These are phyloP conservation scores for Aureobasidium sp. DNA, from an alignment of 2,329 filamentous ascomycete species.

Conservation along the genomic window DNA sequence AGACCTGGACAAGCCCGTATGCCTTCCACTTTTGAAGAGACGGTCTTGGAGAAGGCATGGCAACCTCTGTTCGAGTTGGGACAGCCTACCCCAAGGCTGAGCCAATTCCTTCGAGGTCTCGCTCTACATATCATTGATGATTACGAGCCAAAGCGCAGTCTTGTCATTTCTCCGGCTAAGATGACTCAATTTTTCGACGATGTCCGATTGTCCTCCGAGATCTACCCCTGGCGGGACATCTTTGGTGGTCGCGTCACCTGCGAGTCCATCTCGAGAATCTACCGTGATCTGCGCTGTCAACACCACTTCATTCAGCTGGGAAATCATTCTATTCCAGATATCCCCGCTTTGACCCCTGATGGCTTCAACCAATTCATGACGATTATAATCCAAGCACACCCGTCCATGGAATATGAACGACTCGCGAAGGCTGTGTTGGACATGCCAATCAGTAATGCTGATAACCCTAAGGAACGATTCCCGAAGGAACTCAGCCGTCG, in stretches of 20 bases:
- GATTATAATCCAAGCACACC: constrained; percentile 64
- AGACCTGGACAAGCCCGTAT: constrained; percentile 25
- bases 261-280: constrained; percentile 36
- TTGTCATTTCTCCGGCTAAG: constrained; percentile 70
- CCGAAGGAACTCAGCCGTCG: constrained; percentile 70
- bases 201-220: constrained; percentile 56
- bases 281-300: constrained; percentile 39
- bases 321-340: constrained; percentile 32
- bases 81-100: constrained; percentile 58
- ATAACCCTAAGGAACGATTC: constrained; percentile 60
- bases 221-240: constrained; percentile 53
- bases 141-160: constrained; percentile 55
- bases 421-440: constrained; percentile 59
- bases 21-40: constrained; percentile 40
- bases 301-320: constrained; percentile 42
- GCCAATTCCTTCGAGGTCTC: constrained; percentile 64
- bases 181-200: constrained; percentile 65
- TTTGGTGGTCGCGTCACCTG: constrained; percentile 37
- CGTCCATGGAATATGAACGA: constrained; percentile 64
- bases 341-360: constrained; percentile 39
- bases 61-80: constrained; percentile 65
- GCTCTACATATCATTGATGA: constrained; percentile 66
- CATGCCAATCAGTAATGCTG: constrained; percentile 61
- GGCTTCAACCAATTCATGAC: constrained; percentile 57
- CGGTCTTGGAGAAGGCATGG: constrained; percentile 65